Conservation (phyloP, 495 filamentous ascomycete genomes). For the Schizothecium vesticola region DNA sequence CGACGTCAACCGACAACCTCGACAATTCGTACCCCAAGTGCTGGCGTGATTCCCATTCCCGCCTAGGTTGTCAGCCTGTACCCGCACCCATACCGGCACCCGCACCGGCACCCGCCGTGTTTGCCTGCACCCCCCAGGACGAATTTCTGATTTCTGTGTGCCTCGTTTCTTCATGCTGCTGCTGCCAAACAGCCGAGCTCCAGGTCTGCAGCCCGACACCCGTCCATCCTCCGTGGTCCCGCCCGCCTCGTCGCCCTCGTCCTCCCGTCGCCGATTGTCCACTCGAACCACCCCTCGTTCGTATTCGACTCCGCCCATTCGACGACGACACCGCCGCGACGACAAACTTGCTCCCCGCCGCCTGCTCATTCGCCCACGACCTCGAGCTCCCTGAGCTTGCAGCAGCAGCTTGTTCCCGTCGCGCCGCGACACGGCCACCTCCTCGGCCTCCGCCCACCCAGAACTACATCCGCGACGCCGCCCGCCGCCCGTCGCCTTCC, state of each 20-base stretch:
- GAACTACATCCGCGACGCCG: neutral
- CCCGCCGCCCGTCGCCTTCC: neutral
- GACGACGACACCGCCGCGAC: neutral
- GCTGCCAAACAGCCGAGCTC: neutral
- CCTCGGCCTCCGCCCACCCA: neutral
- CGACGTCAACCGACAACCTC: neutral
- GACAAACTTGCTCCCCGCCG: neutral
- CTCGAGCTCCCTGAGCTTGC: neutral
- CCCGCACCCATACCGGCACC: neutral
- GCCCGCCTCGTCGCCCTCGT: neutral
- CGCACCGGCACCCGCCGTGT: neutral
- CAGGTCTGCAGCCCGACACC: neutral
- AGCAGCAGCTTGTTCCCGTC: neutral
- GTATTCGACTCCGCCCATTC: neutral
- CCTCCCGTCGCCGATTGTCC: neutral
- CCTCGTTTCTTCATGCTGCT: constrained; percentile 6
- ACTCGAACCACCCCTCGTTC: neutral
- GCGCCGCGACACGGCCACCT: neutral
- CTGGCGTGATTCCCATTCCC: too few relatives aligned
- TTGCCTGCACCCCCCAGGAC: constrained; percentile 1
- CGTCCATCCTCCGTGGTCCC: neutral
- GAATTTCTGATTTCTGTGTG: neutral
- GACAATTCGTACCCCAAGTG: neutral
- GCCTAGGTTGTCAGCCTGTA: neutral
- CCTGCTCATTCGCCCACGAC: neutral